Base-by-base conservation (phyloP, 2,329 filamentous ascomycete species). In the Ilyonectria sp. region DNA sequence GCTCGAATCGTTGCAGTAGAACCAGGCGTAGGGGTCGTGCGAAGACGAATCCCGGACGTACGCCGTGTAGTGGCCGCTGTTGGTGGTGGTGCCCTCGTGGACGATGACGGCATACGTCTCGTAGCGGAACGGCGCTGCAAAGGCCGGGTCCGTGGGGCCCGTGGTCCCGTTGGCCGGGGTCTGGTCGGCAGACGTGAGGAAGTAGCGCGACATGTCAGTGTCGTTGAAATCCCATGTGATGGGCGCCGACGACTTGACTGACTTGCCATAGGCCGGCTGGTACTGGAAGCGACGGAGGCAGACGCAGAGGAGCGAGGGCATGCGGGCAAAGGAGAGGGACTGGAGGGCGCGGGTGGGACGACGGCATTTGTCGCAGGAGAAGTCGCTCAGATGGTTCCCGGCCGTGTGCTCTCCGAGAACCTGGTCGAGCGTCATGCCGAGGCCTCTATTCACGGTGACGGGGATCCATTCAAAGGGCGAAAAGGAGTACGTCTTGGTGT, bases 91-190 rank as follows among this genome's bases (percentile, higher is more conserved):
- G 23, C 95, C 95, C 4, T 89, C 81, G 79, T 98, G 95, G 69
- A 93, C 86, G 60, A 97, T 89, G 7, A 98, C 92, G 2, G 91
- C 95, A 78, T 97, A 98, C 59, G 93, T 91, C 76, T 97, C 92
- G 79, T 98, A 99, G 6, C 85, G 83, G 76, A 93, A 94, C 0
- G 93, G 91, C 1, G 80, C 82, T 2, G 75, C 73, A 64, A 87
- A 85, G 15, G 82, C 82, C 10, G 74, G 79, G 64, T 85, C 83
- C 44, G 79, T 73, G 6, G 77, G 62, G 43, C 65, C 82, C 7
- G 73, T 79, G 47, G 79, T 73, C 8, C 76, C 79, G 17, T 73
- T 68, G 67, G 64, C 60, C 72, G 68, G 64, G 63, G 73, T 74
- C 21, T 67, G 59, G 77, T 82, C 62, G 74, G 82, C 60, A 74